Base-by-base conservation (phyloP, 2,329 filamentous ascomycete genomes). In the Epichloe aotearoae region DNA sequence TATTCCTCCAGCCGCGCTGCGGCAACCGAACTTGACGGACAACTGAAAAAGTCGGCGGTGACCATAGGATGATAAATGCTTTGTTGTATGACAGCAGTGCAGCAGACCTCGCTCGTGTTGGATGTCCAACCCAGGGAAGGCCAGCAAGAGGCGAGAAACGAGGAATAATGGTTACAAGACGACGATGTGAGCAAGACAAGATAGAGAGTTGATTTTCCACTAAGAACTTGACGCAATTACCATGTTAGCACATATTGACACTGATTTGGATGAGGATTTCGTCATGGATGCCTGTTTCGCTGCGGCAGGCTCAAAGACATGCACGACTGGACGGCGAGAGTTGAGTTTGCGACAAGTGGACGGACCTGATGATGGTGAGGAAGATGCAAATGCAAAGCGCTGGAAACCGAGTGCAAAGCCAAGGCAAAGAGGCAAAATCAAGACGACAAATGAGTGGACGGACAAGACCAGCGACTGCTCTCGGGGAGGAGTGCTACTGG, bases 381-480 rank as follows among this genome's bases (percentile, higher is more conserved):
- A 47, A 44, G 50, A 52, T 30, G 41, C 39, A 49, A 54, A 54
- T 52, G 50, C 46, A 52, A 57, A 37, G 46, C 50, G 50, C 50
- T 41, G 36, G 23, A 50, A 54, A 47, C 37, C 37, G 38, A 50
- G 46, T 47, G 34, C 46, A 50, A 45, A 52, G 52, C 53, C 45
- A 58, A 57, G 53, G 54, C 58, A 58, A 30, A 30, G 59, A 59
- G 57, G 54, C 55, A 60, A 65, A 63, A 58, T 50, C 59, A 57
- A 62, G 41, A 44, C 49, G 57, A 58, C 56, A 68, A 69, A 76
- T 72, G 76, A 79, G 74, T 70, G 76, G 76, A 79, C 76, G 75
- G 76, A 64, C 74, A 68, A 77, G 67, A 75, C 76, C 77, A 80
- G 75, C 66, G 69, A 66, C 71, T 75, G 72, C 72, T 67, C 65